Base-by-base conservation (phyloP, 1,284 basidiomycete species). In the Apiotrichum veenhuisii region DNA sequence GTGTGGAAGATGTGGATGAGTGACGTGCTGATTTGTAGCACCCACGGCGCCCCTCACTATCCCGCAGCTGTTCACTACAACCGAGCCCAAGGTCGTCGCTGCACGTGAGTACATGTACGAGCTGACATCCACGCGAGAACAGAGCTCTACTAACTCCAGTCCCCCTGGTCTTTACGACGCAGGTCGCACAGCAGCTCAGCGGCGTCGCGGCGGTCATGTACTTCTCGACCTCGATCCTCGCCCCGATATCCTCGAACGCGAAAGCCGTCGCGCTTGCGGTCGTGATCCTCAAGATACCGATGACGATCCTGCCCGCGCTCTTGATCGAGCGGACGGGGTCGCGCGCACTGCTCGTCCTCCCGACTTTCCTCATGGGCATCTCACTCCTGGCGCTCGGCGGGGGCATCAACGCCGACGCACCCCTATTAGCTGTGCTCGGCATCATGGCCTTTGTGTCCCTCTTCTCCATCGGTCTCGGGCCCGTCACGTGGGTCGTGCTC, bases 291-390 rank as follows among this genome's bases (percentile, higher is more conserved):
- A 81, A 80, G 61, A 64, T 77, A 27, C 63, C 77, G 18, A 69
- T 79, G 56, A 80, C 79, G 0, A 72, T 76, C 44, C 62, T 77
- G 9, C 77, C 79, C 8, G 76, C 78, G 7, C 73, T 74, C 55
- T 63, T 80, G 27, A 74, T 80, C 57, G 68, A 74, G 66, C 64
- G 65, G 12, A 20, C 67, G 12, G 68, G 68, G 5, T 60, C 67
- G 5, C 50, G 57, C 17, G 61, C 59, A 0, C 63, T 74, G 7
- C 61, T 74, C 17, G 48, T 69, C 27, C 38, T 57, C 53, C 71
- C 72, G 0, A 65, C 69, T 1, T 7, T 27, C 1, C 42, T 64
- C 52, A 71, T 70, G 64, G 53, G 56, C 23, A 23, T 67, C 3
- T 54, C 67, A 7, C 57, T 64, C 11, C 17, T 72, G 26, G 20